Conservation (phyloP, 1,284 basidiomycete species). For the Exobasidium rhododendri region DNA sequence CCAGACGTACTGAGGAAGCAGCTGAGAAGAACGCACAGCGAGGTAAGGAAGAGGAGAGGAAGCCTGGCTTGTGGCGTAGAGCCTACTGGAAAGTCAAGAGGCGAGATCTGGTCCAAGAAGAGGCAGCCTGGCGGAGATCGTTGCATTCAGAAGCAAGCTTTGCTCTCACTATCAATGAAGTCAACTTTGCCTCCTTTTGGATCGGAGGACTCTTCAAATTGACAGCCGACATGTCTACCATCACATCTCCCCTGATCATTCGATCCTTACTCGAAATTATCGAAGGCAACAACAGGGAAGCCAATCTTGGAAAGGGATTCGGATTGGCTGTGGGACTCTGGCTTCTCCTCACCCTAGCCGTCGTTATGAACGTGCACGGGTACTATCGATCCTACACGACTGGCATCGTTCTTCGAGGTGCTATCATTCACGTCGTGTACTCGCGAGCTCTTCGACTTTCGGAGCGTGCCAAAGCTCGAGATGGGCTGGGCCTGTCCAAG, state of each 20-base stretch:
- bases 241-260: conserved; percentile 31
- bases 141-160: conserved; percentile 19
- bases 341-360: conserved; percentile 24
- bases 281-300: conserved; percentile 65
- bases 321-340: conserved; percentile 66
- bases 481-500: conserved; percentile 61
- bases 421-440: conserved; percentile 28
- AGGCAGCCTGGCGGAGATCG: too few species aligned
- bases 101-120: conserved; percentile 1
- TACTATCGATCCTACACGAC: conserved; percentile 27
- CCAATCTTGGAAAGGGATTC: conserved; percentile 60
- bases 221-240: conserved; percentile 19
- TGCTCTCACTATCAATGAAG: conserved; percentile 26
- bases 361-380: conserved; percentile 28
- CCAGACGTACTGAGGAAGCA: background rate
- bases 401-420: conserved; percentile 24
- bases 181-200: conserved; percentile 27
- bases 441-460: conserved; percentile 24
- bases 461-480: conserved; percentile 17
- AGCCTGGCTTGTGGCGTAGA: too few species aligned
- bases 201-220: conserved; percentile 28
- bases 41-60: too few species aligned
- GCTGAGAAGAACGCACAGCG: background rate
- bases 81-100: too few species aligned
- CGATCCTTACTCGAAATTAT: conserved; percentile 71